These are phyloP conservation scores for Septoria linicola DNA, from an alignment of 2,329 filamentous ascomycete species.

Conservation along the genomic window DNA sequence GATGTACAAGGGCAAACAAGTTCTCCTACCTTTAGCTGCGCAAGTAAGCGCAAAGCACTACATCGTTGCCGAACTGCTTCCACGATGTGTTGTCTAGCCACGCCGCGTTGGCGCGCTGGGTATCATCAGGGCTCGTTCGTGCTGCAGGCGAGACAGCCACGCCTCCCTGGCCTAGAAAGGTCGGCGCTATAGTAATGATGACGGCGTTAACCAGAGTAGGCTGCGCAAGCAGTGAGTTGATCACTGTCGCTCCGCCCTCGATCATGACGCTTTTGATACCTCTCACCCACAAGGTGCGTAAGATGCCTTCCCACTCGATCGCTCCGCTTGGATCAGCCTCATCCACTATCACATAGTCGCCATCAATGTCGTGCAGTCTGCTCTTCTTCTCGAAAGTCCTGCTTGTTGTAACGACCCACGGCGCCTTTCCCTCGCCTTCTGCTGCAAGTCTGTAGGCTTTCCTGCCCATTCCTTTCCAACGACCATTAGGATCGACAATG, in stretches of 20 bases:
- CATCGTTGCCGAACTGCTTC: slow-evolving; percentile 77
- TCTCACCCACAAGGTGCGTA: slow-evolving; percentile 57
- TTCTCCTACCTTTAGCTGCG: slow-evolving; percentile 35
- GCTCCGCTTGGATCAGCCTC: slow-evolving; percentile 27
- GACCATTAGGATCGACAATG: slow-evolving; percentile 73
- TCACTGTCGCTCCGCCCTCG: slow-evolving; percentile 79
- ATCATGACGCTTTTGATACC: slow-evolving; percentile 81
- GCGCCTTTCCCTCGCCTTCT: slow-evolving; percentile 66
- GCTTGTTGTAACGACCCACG: slow-evolving; percentile 49
- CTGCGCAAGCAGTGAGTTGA: slow-evolving; percentile 71
- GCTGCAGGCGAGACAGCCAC: slow-evolving; percentile 73
- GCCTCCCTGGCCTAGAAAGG: slow-evolving; percentile 81
- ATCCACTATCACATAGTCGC: slow-evolving; percentile 25
- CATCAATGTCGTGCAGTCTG: slow-evolving; percentile 38
- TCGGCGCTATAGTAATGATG: slow-evolving; percentile 85
- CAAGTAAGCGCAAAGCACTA: slow-evolving; percentile 70
- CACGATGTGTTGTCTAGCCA: slow-evolving; percentile 68
- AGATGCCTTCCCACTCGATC: slow-evolving; percentile 61
- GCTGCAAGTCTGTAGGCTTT: slow-evolving; percentile 66
- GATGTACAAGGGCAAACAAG: background rate
- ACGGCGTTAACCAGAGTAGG: slow-evolving; percentile 68
- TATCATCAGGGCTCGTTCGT: slow-evolving; percentile 49
- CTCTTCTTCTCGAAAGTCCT: slow-evolving; percentile 4
- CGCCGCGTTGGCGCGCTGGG: slow-evolving; percentile 56
- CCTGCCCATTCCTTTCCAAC: slow-evolving; percentile 63